Conservation (phyloP, 495 filamentous ascomycete species). For the Neurospora intermedia region DNA sequence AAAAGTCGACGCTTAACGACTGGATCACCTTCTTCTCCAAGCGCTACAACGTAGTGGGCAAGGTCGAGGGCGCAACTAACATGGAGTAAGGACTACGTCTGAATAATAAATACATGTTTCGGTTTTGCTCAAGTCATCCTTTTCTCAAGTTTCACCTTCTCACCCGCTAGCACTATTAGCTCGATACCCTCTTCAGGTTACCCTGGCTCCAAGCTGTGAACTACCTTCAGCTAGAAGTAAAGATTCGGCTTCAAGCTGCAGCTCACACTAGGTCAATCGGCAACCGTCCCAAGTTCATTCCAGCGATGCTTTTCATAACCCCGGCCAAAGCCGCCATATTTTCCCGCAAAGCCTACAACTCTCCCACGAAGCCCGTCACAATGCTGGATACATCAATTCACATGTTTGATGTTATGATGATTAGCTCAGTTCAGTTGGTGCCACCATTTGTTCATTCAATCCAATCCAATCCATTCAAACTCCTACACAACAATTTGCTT, state of each 20-base stretch:
- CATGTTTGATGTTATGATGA: neutral
- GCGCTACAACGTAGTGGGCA: slow-evolving; percentile 85
- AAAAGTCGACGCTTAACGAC: slow-evolving; percentile 74
- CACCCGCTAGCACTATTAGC: neutral
- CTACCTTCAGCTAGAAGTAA: neutral
- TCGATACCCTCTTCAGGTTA: neutral
- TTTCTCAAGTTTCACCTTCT: neutral
- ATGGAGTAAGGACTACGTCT: slow-evolving; percentile 15
- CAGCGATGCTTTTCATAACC: neutral
- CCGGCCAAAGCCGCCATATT: neutral
- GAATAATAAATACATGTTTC: neutral
- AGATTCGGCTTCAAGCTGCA: neutral
- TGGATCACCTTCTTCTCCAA: slow-evolving; percentile 96
- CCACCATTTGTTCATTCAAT: neutral
- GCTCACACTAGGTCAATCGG: neutral
- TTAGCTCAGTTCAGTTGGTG: neutral
- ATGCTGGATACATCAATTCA: neutral
- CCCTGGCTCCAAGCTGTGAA: neutral
- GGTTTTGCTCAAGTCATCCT: neutral
- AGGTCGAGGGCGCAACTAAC: slow-evolving; percentile 52
- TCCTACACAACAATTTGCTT: neutral
- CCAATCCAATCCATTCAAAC: neutral
- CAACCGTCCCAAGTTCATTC: neutral
- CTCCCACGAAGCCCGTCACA: neutral
- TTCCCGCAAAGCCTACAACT: neutral